Conservation (phyloP, 2,329 filamentous ascomycete genomes). For the Aspergillus piperis region DNA sequence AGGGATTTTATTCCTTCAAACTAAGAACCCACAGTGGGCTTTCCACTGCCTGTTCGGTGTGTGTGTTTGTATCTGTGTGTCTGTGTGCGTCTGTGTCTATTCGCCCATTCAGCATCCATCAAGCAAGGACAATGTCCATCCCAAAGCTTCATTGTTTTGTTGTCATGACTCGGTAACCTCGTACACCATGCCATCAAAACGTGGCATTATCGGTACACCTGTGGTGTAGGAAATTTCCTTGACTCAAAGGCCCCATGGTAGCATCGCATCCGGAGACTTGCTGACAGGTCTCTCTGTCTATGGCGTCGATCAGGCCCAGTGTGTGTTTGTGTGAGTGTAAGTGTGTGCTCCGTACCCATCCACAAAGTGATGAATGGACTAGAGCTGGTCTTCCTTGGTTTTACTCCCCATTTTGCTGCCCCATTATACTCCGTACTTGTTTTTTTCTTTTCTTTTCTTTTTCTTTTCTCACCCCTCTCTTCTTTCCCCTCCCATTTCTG, state of each 20-base stretch:
- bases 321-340: background rate
- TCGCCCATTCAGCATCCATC: constrained; percentile 5
- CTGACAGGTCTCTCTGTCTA: constrained; percentile 15
- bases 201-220: constrained; percentile 18
- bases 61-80: background rate
- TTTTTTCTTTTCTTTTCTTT: constrained; percentile 5
- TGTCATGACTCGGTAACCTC: constrained; percentile 3
- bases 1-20: constrained; percentile 4
- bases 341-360: background rate
- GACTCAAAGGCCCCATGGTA: constrained; percentile 8
- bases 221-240: constrained; percentile 14
- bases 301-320: constrained; percentile 8
- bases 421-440: constrained; percentile 1
- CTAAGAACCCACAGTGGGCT: constrained; percentile 8
- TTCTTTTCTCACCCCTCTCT: background rate
- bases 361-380: background rate
- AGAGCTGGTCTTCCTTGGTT: background rate
- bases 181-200: constrained; percentile 19
- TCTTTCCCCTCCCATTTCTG: background rate
- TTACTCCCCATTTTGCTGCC: background rate
- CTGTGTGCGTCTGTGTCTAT: background rate
- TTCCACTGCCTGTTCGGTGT: constrained; percentile 9
- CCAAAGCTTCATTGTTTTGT: constrained; percentile 3
- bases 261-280: constrained; percentile 15
- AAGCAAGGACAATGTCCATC: constrained; percentile 2